A percentile compares a stretch with the other conserved stretches of the same genome.
Conservation (phyloP, 2,329 filamentous ascomycete species). For the Exserohilum rostratum region DNA sequence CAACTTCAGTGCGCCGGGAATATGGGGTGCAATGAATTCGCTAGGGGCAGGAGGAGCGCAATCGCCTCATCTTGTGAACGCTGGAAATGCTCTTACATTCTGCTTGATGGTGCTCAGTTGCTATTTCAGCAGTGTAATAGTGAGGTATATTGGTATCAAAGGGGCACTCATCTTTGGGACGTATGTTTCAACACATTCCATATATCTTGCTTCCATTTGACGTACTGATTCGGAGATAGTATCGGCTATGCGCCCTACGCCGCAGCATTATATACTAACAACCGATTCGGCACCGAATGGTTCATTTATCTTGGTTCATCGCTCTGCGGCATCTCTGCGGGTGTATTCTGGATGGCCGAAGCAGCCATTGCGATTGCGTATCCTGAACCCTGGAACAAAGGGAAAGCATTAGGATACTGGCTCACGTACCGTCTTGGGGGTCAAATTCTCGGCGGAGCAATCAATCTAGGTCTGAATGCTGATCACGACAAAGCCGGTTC, state of each 20-base stretch:
- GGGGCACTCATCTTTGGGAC: slow-evolving; percentile 74
- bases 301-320: slow-evolving; percentile 71
- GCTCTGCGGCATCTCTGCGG: slow-evolving; percentile 71
- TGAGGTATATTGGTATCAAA: slow-evolving; percentile 73
- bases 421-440: slow-evolving; percentile 66
- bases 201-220: background rate
- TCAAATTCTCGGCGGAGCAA: slow-evolving; percentile 73
- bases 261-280: slow-evolving; percentile 72
- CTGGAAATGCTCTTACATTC: slow-evolving; percentile 74
- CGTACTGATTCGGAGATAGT: slow-evolving; percentile 39
- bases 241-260: slow-evolving; percentile 74
- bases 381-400: slow-evolving; percentile 64
- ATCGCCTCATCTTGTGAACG: slow-evolving; percentile 70
- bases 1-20: slow-evolving; percentile 72
- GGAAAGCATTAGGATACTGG: slow-evolving; percentile 67
- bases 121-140: slow-evolving; percentile 67
- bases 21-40: slow-evolving; percentile 75
- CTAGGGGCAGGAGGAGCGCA: slow-evolving; percentile 72
- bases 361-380: slow-evolving; percentile 75
- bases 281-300: slow-evolving; percentile 72
- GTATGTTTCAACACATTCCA: slow-evolving; percentile 39
- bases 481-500: slow-evolving; percentile 64
- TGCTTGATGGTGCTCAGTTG: slow-evolving; percentile 75
- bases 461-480: slow-evolving; percentile 71
- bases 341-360: slow-evolving; percentile 78